phyloP scores from a whole-genome alignment of 2,329 filamentous ascomycete genomes.

The Chrysoporthe puriensis region DNA sequence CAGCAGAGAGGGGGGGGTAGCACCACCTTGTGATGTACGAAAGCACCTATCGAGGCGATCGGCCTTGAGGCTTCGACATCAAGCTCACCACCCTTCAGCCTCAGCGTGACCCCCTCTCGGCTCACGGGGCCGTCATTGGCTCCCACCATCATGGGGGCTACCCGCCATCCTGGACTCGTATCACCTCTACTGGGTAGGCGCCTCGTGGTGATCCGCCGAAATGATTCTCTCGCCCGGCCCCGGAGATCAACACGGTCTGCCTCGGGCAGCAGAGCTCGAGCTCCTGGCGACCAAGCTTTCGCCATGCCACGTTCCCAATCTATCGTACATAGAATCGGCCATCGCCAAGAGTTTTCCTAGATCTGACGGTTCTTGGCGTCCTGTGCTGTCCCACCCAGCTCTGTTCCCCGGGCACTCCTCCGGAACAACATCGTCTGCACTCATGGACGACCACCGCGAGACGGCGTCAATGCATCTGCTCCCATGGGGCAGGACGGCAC shows the following conservation, averaged over 20 bases:
- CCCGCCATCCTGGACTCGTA: constrained; percentile 2
- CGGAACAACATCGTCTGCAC: not conserved
- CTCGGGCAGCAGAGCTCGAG: not conserved
- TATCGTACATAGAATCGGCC: not conserved
- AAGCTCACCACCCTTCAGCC: not conserved
- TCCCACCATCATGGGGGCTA: not conserved
- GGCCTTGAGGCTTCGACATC: not conserved
- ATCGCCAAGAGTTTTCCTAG: not conserved
- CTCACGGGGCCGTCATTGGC: not conserved
- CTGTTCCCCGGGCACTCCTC: too few species aligned
- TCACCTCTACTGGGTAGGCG: not conserved
- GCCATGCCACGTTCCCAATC: not conserved
- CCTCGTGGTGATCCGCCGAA: constrained; percentile 1
- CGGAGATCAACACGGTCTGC: not conserved
- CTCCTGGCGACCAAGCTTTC: not conserved
- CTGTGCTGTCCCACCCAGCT: not conserved
- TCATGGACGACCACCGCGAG: not conserved
- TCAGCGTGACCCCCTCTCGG: not conserved
- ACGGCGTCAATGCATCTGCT: not conserved
- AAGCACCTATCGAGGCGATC: not conserved
- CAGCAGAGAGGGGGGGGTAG: not conserved
- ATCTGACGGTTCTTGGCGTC: constrained; percentile 2
- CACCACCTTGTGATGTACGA: not conserved
- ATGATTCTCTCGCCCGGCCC: not conserved
- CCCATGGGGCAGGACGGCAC: not conserved